Base-by-base conservation (phyloP, 2,329 filamentous ascomycete species). In the Aspergillus novoparasiticus region DNA sequence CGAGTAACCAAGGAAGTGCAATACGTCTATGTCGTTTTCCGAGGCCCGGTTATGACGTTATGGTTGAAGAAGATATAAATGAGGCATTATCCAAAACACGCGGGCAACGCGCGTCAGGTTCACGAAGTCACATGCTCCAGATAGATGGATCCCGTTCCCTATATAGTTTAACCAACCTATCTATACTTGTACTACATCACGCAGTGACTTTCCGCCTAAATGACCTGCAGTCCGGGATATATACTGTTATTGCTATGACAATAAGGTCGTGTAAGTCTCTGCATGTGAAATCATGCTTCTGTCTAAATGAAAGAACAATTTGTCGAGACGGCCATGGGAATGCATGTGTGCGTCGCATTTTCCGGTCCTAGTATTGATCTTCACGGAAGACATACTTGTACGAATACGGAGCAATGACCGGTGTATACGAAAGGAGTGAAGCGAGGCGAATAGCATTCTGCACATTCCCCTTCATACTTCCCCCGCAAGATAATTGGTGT, bases 71-170 rank as follows among this genome's bases (percentile, higher is more conserved):
- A 6, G 11, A 51, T 10, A 51, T 34, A 19, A 51, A n/a, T n/a
- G 21, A 32, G 46, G 12, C 23, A 50, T 10, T 8, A 50, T 46
- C 23, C 8, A n/a, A n/a, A 26, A 73, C 72, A 71, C 71, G 74
- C 66, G 57, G 63, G 62, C 26, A 61, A 68, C 70, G 71, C 72
- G 71, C 58, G 55, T 59, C 59, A 62, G 57, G 59, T 67, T 74
- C 76, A 70, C 77, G 75, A 76, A 73, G 76, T 79, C 77, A 79
- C 77, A 77, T 79, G 77, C 51, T 72, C 59, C 56, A 55, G 54
- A n/a, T 51, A 16, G 14, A 21, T 30, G 28, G 28, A 55, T 26
- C 12, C 14, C 23, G 36, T 30, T 30, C 43, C 14, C 21, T 48
- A 26, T 26, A 6, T 16, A 36, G 34, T 36, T 16, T 16, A 16